These are phyloP conservation scores for Aspergillus intermedius DNA, from an alignment of 2,329 filamentous ascomycete genomes.

Conservation along the genomic window DNA sequence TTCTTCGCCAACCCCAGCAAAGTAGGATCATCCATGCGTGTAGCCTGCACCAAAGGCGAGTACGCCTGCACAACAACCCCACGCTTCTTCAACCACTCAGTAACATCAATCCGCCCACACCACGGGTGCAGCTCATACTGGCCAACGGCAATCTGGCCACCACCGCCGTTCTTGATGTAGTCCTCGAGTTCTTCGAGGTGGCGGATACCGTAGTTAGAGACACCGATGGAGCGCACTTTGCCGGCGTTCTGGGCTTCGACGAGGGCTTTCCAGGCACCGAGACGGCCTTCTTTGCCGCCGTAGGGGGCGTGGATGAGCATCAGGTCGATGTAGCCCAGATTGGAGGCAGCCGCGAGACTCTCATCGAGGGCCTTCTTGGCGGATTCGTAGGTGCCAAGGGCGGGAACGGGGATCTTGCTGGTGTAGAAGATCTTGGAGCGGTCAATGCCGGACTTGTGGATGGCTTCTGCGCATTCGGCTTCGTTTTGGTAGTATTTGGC, in stretches of 20 bases:
- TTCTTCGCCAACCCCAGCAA: conserved; percentile 49
- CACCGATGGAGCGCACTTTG: conserved; percentile 35
- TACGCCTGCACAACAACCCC: conserved; percentile 56
- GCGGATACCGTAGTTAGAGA: conserved; percentile 36
- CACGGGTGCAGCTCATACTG: conserved; percentile 91
- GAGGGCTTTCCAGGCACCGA: conserved; percentile 36
- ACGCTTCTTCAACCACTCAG: conserved; percentile 64
- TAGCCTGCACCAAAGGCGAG: conserved; percentile 41
- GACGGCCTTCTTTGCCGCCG: conserved; percentile 30
- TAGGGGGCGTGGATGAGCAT: conserved; percentile 36
- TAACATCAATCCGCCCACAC: conserved; percentile 72
- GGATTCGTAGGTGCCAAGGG: conserved; percentile 56
- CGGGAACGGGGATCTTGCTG: conserved; percentile 50
- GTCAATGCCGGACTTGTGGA: conserved; percentile 46
- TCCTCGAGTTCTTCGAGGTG: conserved; percentile 36
- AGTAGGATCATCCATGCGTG: conserved; percentile 47
- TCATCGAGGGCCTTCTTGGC: conserved; percentile 58
- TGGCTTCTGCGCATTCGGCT: conserved; percentile 47
- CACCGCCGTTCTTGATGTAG: conserved; percentile 35
- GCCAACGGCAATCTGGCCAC: conserved; percentile 70
- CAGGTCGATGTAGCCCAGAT: conserved; percentile 62
- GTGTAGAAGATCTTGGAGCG: conserved; percentile 57
- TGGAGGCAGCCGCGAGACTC: conserved; percentile 52
- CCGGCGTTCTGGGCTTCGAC: conserved; percentile 35
- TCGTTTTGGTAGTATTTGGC: conserved; percentile 56